Percentiles rank a stretch among this genome's conserved stretches.
phyloP scores from a whole-genome alignment of 306 rosid species.

The Inga oerstediana region DNA sequence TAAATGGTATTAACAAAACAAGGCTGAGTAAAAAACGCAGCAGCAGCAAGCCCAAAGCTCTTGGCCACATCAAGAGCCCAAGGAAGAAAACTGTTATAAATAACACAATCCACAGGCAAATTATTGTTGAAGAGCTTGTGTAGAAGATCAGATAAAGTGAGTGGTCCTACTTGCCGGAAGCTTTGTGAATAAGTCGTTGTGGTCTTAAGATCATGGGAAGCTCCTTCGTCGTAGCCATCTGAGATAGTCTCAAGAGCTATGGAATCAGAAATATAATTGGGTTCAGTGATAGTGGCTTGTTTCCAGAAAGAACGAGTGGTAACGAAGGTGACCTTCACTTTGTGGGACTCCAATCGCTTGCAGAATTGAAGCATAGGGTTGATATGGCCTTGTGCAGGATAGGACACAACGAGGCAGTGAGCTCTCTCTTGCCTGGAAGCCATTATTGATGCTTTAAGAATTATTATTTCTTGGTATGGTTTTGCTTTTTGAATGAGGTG shows the following conservation, averaged over 20 bases:
- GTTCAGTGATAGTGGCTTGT: neutral
- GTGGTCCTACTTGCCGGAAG: neutral
- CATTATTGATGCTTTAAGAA: neutral
- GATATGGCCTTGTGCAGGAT: neutral
- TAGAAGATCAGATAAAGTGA: neutral
- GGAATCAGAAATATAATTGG: neutral
- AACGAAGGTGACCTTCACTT: neutral
- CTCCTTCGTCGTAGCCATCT: neutral
- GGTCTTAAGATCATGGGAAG: neutral
- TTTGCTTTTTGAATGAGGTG: neutral
- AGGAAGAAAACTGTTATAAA: neutral
- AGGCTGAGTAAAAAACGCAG: neutral
- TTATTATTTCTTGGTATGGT: neutral
- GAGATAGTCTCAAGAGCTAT: neutral
- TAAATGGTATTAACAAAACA: neutral
- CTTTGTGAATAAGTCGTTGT: neutral
- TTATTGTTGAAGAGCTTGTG: neutral
- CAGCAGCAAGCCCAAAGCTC: neutral
- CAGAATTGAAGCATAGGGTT: constrained; percentile 1
- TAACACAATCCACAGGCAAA: neutral
- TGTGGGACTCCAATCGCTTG: neutral
- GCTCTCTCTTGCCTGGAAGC: neutral
- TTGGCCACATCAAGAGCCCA: neutral
- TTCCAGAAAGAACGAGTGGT: neutral
- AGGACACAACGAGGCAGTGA: neutral